Evolutionary conservation across 2,329 filamentous ascomycete genomes (phyloP), one percentile per base, ranked within the genome.

Genomic region (Pseudogymnoascus sp.): DNA sequence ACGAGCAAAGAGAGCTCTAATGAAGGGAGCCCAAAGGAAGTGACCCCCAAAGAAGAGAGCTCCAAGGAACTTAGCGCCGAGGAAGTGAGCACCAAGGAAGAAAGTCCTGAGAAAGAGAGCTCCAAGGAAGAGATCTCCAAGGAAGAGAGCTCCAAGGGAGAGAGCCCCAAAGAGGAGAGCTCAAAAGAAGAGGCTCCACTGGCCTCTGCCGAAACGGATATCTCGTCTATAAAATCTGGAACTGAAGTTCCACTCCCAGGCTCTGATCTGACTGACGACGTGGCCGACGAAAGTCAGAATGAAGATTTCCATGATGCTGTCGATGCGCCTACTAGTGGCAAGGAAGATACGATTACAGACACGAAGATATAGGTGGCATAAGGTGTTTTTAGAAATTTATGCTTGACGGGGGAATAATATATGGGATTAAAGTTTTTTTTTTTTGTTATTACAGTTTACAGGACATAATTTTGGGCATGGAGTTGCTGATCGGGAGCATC

Each of bases 311-410:
- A 53, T 6, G 47, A 53, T 53, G 47, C 47, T 7, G 28, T 53
- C 11, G 47, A 53, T 14, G 28, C 5, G 30, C 47, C 28, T 15
- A 18, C 2, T 20, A 12, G 28, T 12, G 28, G 15, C 28, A 53
- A 53, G 28, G 11, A 37, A n/a, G 47, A 53, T 20, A 53, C 47
- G 47, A 33, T n/a, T 33, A 53, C 15, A 11, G 47, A 53, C n/a
- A 53, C 28, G 15, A 53, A 53, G 47, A 53, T 53, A 53, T 53
- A 53, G 47, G 9, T 53, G 28, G n/a, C 28, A 53, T 33, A 33
- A 3, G 25, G 47, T 53, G 47, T 53, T 53, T 41, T 53, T 33
- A 25, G n/a, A 33, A 33, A 33, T 53, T 33, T 28, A 33, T 33
- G 28, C 47, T 33, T n/a, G 30, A 50, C 4, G 43, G 47, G 43